Percentiles rank a stretch among this genome's conserved stretches.
These are phyloP conservation scores for Lycium barbarum DNA, from an alignment of 257 asterid genomes.

Conservation along the genomic window DNA sequence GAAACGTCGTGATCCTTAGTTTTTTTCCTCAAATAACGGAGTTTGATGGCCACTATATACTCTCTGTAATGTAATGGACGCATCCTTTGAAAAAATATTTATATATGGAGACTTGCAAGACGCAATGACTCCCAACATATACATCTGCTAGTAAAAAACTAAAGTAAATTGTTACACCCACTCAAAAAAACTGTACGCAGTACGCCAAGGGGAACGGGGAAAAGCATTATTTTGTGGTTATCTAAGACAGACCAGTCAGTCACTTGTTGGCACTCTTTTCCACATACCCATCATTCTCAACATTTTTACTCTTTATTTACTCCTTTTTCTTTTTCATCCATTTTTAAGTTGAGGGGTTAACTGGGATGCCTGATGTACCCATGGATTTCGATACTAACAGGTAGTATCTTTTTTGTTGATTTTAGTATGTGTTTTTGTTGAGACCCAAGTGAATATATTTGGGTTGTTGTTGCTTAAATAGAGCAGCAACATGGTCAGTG, in stretches of 20 bases:
- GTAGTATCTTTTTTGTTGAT: background rate
- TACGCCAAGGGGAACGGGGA: background rate
- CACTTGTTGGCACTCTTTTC: constrained; percentile 21
- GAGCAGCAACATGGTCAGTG: background rate
- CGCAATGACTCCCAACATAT: background rate
- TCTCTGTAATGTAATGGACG: background rate
- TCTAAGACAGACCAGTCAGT: background rate
- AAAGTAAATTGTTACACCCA: constrained; percentile 3
- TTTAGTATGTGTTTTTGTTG: background rate
- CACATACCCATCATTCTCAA: constrained; percentile 2
- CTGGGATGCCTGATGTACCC: background rate
- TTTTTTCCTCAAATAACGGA: background rate
- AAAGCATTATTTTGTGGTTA: background rate
- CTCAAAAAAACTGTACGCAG: background rate
- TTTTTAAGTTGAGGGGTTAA: background rate
- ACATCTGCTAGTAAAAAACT: too few species aligned
- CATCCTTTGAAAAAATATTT: background rate
- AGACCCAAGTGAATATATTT: background rate
- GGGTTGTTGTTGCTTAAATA: background rate
- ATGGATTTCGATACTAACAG: constrained; percentile 17
- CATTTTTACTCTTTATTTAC: background rate
- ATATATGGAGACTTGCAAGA: background rate
- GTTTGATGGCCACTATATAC: constrained; percentile 25
- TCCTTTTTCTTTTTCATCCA: background rate
- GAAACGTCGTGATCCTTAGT: too few species aligned